Evolutionary conservation across 2,329 filamentous ascomycete genomes (phyloP).

Genomic region (Apiospora phragmitis): DNA sequence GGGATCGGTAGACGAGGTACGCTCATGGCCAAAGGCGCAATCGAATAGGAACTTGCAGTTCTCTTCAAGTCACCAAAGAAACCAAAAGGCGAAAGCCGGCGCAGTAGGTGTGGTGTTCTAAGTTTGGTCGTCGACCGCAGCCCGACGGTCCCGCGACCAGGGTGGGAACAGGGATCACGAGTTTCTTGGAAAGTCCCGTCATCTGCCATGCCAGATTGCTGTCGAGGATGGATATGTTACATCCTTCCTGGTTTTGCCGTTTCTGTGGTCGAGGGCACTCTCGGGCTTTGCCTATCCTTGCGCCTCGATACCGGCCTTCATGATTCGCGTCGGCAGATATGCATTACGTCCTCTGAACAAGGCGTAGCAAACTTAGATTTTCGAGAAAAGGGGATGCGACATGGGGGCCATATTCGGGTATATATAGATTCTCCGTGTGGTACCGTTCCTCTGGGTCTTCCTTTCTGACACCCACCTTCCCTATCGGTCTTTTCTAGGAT

Average conservation of each 20-base stretch:
- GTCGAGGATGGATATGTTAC: not conserved
- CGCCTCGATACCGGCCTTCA: not conserved
- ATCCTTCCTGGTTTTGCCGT: not conserved
- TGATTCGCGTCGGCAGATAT: not conserved
- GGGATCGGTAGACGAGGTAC: not conserved
- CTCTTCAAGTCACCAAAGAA: not conserved
- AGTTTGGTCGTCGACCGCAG: not conserved
- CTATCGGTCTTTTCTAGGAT: slow-evolving; percentile 3
- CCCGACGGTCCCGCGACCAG: not conserved
- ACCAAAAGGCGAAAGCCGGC: not conserved
- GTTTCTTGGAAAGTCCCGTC: not conserved
- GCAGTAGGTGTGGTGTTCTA: not conserved
- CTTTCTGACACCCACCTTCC: not conserved
- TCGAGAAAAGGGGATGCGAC: not conserved
- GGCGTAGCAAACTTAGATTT: not conserved
- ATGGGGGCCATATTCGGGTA: not conserved
- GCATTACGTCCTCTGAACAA: not conserved
- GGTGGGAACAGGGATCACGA: not conserved
- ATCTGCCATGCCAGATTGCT: not conserved
- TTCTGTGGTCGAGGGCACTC: not conserved
- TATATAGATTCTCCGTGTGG: not conserved
- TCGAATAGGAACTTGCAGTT: not conserved
- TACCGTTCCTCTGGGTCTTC: not conserved
- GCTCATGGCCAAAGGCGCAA: not conserved
- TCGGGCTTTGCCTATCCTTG: not conserved